These are phyloP conservation scores for Cyclotella distinguenda DNA, from an alignment of 108 stramenopile species.

Conservation along the genomic window DNA sequence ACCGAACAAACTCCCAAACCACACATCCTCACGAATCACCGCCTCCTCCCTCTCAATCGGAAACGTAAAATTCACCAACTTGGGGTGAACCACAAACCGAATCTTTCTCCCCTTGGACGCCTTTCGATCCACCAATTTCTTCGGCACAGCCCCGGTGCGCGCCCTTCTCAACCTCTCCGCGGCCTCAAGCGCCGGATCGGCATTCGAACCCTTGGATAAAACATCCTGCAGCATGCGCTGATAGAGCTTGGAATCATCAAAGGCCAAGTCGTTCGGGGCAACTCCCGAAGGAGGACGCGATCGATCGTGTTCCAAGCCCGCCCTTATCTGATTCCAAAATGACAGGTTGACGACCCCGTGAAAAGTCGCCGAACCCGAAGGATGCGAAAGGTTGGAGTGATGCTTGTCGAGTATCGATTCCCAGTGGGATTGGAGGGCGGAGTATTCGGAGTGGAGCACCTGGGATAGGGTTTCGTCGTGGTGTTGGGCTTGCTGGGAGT, in stretches of 20 bases:
- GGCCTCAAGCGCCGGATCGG: conserved; percentile 46
- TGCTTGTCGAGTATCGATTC: conserved; percentile 62
- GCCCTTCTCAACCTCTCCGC: conserved; percentile 34
- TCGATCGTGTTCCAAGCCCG: conserved; percentile 35
- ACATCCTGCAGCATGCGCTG: conserved; percentile 91
- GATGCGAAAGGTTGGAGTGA: conserved; percentile 62
- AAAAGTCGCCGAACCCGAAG: conserved; percentile 49
- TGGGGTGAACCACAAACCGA: conserved; percentile 86
- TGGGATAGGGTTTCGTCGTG: conserved; percentile 3
- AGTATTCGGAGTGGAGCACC: conserved; percentile 57
- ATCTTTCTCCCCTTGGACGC: conserved; percentile 95
- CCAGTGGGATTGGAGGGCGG: conserved; percentile 56
- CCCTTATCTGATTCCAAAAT: conserved; percentile 58
- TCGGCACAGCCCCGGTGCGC: conserved; percentile 14
- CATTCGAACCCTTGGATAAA: conserved; percentile 34
- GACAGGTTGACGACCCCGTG: conserved; percentile 60
- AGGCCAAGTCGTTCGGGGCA: conserved; percentile 36
- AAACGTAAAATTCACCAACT: conserved; percentile 93
- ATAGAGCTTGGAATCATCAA: conserved; percentile 92
- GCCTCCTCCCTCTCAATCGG: conserved; percentile 66
- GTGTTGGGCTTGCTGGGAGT: conserved; percentile 14
- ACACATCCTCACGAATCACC: conserved; percentile 69
- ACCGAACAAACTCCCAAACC: conserved; percentile 84
- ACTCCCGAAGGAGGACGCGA: not conserved
- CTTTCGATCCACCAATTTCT: conserved; percentile 79